phyloP scores from a whole-genome alignment of 768 basidiomycete genomes.

The Boletellus ananas region DNA sequence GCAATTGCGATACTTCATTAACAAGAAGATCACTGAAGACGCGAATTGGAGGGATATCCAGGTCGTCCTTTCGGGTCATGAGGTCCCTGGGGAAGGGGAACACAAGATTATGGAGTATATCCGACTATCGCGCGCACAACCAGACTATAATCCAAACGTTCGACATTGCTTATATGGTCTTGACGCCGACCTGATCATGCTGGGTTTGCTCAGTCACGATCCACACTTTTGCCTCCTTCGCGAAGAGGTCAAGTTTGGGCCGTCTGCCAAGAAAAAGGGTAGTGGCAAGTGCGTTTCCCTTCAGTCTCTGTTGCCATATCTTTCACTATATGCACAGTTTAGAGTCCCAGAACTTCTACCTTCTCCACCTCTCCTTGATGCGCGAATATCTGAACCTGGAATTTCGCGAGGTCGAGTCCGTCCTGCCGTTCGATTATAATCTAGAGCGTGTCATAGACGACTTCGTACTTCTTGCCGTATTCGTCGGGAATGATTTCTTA shows the following conservation, averaged over 20 bases:
- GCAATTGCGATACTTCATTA: constrained; percentile 93
- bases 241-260: constrained; percentile 98
- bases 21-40: constrained; percentile 98
- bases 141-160: constrained; percentile 92
- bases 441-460: constrained; percentile 97
- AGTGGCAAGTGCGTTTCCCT: constrained; percentile 42
- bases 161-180: constrained; percentile 98
- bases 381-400: constrained; percentile 98
- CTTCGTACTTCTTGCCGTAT: constrained; percentile 94
- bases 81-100: constrained; percentile 98
- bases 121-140: constrained; percentile 88
- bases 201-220: constrained; percentile 94
- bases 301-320: not conserved
- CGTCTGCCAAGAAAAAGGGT: constrained; percentile 67
- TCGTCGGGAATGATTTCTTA: constrained; percentile 96
- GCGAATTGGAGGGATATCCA: constrained; percentile 90
- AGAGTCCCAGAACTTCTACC: constrained; percentile 88
- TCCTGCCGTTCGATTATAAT: constrained; percentile 76
- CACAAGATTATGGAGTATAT: constrained; percentile 99
- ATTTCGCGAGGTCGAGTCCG: constrained; percentile 68
- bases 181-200: constrained; percentile 98
- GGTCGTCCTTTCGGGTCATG: constrained; percentile 94
- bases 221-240: constrained; percentile 97
- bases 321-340: constrained; percentile 34
- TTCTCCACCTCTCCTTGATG: constrained; percentile 90